Evolutionary conservation across 345 rosid genomes (phyloP).

Genomic region (Sisymbrium irio): DNA sequence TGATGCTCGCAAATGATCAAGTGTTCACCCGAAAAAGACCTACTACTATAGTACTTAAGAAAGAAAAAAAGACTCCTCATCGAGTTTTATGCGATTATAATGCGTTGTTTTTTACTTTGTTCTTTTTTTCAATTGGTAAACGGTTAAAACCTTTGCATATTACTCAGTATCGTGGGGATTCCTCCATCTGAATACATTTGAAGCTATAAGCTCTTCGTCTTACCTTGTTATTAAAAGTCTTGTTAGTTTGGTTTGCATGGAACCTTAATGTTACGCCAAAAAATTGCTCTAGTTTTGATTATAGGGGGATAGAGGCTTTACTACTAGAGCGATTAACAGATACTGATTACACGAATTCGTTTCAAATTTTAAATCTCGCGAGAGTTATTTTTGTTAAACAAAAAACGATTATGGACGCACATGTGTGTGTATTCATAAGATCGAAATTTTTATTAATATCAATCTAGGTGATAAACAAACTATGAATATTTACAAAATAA

Average conservation of each 20-base stretch:
- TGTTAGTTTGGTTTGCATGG: background rate
- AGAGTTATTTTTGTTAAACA: too few relatives aligned
- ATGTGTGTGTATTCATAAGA: too few relatives aligned
- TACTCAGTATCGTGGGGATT: background rate
- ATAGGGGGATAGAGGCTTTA: background rate
- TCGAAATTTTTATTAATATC: too few relatives aligned
- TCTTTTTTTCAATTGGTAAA: constrained; percentile 10
- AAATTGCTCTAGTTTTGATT: background rate
- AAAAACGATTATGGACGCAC: too few relatives aligned
- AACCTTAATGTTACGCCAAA: background rate
- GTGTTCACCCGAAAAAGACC: background rate
- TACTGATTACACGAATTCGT: too few relatives aligned
- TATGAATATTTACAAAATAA: too few relatives aligned
- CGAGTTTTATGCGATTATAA: constrained; percentile 6
- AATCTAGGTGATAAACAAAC: too few relatives aligned
- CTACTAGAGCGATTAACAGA: too few relatives aligned
- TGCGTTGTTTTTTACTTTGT: constrained; percentile 19
- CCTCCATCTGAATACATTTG: constrained; percentile 17
- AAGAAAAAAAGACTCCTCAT: background rate
- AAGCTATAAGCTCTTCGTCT: background rate
- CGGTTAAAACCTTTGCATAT: constrained; percentile 1
- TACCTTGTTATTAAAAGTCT: background rate
- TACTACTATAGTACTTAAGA: background rate
- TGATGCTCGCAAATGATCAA: constrained; percentile 49
- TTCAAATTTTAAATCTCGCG: too few relatives aligned